phyloP scores from a whole-genome alignment of 2,329 filamentous ascomycete species.

The Ceratocystis alfenasii region DNA sequence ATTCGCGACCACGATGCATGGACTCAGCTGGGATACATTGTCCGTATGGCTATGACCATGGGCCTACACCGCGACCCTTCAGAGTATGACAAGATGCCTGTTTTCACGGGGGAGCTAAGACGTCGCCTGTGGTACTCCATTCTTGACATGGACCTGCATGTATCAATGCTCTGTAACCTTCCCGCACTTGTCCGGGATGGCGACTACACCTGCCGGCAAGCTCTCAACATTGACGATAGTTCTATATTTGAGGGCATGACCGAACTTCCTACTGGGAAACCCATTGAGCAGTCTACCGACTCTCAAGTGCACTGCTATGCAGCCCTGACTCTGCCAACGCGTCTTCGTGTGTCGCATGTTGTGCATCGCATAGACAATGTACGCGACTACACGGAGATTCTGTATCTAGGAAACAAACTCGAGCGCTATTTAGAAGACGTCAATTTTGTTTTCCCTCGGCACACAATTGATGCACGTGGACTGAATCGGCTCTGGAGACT shows the following conservation, averaged over 20 bases:
- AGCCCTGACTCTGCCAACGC: slow-evolving; percentile 38
- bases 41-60: slow-evolving; percentile 49
- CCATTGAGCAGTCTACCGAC: slow-evolving; percentile 42
- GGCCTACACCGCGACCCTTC: slow-evolving; percentile 45
- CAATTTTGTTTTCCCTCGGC: slow-evolving; percentile 40
- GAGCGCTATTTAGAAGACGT: slow-evolving; percentile 44
- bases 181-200: slow-evolving; percentile 41
- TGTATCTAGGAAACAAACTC: slow-evolving; percentile 42
- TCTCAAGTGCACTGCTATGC: slow-evolving; percentile 44
- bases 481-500: slow-evolving; percentile 42
- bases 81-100: slow-evolving; percentile 40
- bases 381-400: slow-evolving; percentile 41
- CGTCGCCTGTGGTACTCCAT: slow-evolving; percentile 47
- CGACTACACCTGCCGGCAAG: slow-evolving; percentile 42
- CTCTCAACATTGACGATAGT: slow-evolving; percentile 42
- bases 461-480: slow-evolving; percentile 34
- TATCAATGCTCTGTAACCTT: slow-evolving; percentile 41
- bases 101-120: slow-evolving; percentile 42
- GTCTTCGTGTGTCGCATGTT: slow-evolving; percentile 40
- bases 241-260: slow-evolving; percentile 39
- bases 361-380: slow-evolving; percentile 41
- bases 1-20: slow-evolving; percentile 40
- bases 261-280: slow-evolving; percentile 37
- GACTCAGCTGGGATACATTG: slow-evolving; percentile 43
- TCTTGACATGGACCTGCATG: slow-evolving; percentile 44